Evolutionary conservation across 1,284 basidiomycete genomes (phyloP).

Genomic region (Kalmanozyma brasiliensis): DNA sequence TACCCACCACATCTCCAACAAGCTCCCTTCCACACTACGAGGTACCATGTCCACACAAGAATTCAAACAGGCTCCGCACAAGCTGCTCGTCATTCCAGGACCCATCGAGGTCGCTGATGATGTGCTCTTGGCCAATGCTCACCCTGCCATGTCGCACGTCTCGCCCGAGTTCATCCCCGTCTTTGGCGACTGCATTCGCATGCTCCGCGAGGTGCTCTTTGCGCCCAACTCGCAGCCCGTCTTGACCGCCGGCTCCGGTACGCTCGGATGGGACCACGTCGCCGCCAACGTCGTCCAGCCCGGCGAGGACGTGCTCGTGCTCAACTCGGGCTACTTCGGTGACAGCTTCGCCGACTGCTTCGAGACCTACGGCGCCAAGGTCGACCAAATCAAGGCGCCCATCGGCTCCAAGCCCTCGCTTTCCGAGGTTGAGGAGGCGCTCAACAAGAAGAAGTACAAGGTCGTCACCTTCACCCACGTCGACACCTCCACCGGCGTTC

Average conservation of each 20-base stretch:
- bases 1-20: conserved; percentile 35
- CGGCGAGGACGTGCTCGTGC: conserved; percentile 82
- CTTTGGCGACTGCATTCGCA: conserved; percentile 88
- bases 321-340: conserved; percentile 72
- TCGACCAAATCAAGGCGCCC: conserved; percentile 84
- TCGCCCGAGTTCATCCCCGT: conserved; percentile 88
- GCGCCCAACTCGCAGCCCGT: conserved; percentile 75
- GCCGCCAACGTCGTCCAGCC: conserved; percentile 79
- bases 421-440: conserved; percentile 76
- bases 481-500: conserved; percentile 74
- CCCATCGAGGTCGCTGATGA: conserved; percentile 85
- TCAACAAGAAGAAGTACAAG: conserved; percentile 87
- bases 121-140: conserved; percentile 70
- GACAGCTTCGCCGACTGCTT: conserved; percentile 66
- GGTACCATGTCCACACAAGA: conserved; percentile 45
- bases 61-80: conserved; percentile 64
- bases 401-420: conserved; percentile 80
- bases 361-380: conserved; percentile 86
- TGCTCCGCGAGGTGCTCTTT: conserved; percentile 75
- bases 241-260: conserved; percentile 91
- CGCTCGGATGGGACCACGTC: conserved; percentile 81
- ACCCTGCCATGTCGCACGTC: conserved; percentile 75
- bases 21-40: conserved; percentile 47
- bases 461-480: conserved; percentile 93
- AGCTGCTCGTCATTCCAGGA: conserved; percentile 75